These are phyloP conservation scores for Apiospora malaysiana DNA, from an alignment of 2,329 filamentous ascomycete species.

Conservation along the genomic window DNA sequence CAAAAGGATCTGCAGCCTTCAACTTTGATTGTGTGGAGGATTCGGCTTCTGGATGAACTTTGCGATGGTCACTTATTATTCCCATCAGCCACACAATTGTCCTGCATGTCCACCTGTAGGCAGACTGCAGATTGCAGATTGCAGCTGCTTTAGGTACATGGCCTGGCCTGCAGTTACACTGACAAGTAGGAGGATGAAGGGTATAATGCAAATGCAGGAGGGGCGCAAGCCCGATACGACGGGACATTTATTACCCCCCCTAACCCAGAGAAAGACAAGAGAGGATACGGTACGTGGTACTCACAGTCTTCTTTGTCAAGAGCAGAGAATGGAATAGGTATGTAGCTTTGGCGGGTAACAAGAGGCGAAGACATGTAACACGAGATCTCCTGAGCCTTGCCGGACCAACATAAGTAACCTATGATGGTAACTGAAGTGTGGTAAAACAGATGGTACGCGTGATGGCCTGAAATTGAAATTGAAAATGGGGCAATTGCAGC, in stretches of 20 bases:
- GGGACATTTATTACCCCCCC: neutral
- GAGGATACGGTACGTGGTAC: neutral
- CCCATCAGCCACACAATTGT: neutral
- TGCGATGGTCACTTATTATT: neutral
- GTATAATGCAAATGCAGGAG: neutral
- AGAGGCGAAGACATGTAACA: neutral
- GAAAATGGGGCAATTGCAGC: neutral
- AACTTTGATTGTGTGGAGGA: slow-evolving; percentile 8
- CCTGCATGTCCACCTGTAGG: neutral
- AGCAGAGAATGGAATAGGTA: too few species aligned
- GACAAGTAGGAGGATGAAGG: neutral
- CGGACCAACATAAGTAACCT: neutral
- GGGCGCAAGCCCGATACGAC: neutral
- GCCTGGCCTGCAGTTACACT: neutral
- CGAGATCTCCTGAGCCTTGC: neutral
- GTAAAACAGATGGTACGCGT: too few species aligned
- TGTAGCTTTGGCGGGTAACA: neutral
- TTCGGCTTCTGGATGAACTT: slow-evolving; percentile 10
- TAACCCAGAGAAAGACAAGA: neutral
- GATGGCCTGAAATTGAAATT: neutral
- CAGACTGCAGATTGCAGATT: neutral
- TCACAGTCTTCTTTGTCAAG: neutral
- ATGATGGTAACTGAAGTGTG: neutral
- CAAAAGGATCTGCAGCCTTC: slow-evolving; percentile 15
- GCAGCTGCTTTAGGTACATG: neutral